Percentiles rank a stretch among this genome's conserved stretches.
These are phyloP conservation scores for Bipolaris gigantea DNA, from an alignment of 2,329 filamentous ascomycete species.

Conservation along the genomic window DNA sequence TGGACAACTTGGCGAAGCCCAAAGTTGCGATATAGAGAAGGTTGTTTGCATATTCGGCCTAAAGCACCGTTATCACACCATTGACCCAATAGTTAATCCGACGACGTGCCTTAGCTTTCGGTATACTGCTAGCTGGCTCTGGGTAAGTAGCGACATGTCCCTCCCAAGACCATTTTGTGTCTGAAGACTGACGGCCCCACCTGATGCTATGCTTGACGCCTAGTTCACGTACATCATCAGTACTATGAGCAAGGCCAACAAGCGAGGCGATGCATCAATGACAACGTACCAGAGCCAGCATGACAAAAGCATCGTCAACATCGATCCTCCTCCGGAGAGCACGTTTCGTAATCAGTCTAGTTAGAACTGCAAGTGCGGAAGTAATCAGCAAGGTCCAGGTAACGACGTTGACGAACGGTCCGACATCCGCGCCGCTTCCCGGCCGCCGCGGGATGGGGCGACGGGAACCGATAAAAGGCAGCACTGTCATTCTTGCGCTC, in stretches of 20 bases:
- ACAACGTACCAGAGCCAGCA: conserved; percentile 37
- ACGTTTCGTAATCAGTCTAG: conserved; percentile 39
- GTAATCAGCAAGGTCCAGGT: conserved; percentile 43
- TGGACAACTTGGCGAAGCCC: conserved; percentile 40
- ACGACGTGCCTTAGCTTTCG: conserved; percentile 30
- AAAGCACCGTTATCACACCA: not conserved
- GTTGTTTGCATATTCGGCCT: conserved; percentile 43
- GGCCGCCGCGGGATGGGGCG: conserved; percentile 32
- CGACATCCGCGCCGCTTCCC: conserved; percentile 33
- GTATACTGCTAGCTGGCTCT: conserved; percentile 29
- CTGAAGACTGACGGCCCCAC: conserved; percentile 36
- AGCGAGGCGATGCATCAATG: not conserved
- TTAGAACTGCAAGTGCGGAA: conserved; percentile 38
- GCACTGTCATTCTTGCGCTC: conserved; percentile 34
- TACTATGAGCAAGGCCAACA: not conserved
- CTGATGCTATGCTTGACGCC: conserved; percentile 39
- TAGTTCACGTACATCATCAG: conserved; percentile 16
- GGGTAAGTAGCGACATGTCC: conserved; percentile 23
- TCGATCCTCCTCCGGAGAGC: conserved; percentile 36
- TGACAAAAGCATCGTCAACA: conserved; percentile 41
- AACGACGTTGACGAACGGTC: conserved; percentile 42
- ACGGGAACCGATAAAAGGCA: conserved; percentile 22
- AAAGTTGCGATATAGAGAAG: conserved; percentile 41
- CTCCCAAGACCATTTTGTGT: conserved; percentile 37
- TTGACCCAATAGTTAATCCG: not conserved